Evolutionary conservation across 2,329 filamentous ascomycete species (phyloP).

Genomic region (Microascus cirrosus): DNA sequence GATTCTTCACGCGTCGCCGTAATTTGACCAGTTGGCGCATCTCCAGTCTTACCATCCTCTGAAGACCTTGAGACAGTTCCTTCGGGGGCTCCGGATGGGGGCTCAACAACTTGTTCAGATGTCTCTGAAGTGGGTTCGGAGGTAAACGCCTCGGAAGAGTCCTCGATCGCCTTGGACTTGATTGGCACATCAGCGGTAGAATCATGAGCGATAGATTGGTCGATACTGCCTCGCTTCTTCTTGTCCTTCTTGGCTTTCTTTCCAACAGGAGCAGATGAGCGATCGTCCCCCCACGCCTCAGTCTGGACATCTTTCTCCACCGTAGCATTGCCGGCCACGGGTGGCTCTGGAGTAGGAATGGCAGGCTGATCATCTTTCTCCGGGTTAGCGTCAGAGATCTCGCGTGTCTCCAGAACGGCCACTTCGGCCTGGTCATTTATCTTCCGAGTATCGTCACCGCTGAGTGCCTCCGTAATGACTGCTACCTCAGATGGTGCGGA

Average conservation of each 20-base stretch:
- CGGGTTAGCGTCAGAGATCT: neutral
- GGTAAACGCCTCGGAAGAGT: neutral
- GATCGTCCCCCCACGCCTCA: neutral
- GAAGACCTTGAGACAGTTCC: neutral
- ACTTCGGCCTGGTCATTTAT: neutral
- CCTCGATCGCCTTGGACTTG: neutral
- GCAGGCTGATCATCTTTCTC: neutral
- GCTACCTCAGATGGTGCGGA: neutral
- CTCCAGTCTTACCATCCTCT: neutral
- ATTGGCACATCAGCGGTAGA: neutral
- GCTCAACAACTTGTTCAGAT: neutral
- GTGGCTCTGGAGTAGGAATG: neutral
- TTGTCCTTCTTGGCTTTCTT: slow-evolving; percentile 22
- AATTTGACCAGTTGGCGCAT: no score
- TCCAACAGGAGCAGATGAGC: neutral
- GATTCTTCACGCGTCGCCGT: neutral
- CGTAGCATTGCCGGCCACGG: neutral
- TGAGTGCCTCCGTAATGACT: no score
- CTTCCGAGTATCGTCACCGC: neutral
- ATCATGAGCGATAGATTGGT: neutral
- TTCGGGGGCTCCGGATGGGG: neutral
- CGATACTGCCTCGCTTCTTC: slow-evolving; percentile 10
- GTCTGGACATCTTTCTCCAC: neutral
- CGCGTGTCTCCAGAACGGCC: neutral
- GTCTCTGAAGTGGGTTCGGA: neutral